These are phyloP conservation scores for Breynia disticha DNA, from an alignment of 441 rosid species.

Conservation along the genomic window DNA sequence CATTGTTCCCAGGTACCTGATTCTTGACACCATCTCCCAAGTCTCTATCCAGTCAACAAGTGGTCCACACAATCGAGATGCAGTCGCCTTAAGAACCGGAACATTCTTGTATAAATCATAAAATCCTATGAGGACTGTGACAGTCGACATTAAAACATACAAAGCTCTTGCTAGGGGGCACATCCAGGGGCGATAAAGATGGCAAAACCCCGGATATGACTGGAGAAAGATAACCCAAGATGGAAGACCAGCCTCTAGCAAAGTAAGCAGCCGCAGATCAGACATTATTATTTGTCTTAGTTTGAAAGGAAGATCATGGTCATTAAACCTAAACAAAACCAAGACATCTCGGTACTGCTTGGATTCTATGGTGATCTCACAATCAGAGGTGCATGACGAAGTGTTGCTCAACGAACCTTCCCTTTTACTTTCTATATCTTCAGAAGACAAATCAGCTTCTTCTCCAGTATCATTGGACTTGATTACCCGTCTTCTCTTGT, in stretches of 20 bases:
- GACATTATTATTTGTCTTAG: constrained; percentile 61
- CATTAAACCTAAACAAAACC: constrained; percentile 68
- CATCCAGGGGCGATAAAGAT: constrained; percentile 98
- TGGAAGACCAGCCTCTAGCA: constrained; percentile 93
- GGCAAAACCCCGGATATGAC: constrained; percentile 87
- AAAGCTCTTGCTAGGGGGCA: constrained; percentile 88
- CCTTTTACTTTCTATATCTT: constrained; percentile 42
- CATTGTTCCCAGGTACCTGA: constrained; percentile 95
- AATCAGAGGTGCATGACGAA: constrained; percentile 29
- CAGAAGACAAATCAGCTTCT: constrained; percentile 50
- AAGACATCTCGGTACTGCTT: constrained; percentile 57
- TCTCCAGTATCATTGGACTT: constrained; percentile 28
- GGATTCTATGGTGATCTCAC: constrained; percentile 40
- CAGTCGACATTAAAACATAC: constrained; percentile 60
- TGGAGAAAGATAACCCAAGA: constrained; percentile 96
- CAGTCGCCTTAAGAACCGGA: constrained; percentile 88
- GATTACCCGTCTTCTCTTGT: constrained; percentile 66
- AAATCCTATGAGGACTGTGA: constrained; percentile 87
- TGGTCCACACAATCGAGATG: constrained; percentile 77
- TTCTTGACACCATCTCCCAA: constrained; percentile 96
- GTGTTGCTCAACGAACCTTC: constrained; percentile 27
- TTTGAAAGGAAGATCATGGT: constrained; percentile 72
- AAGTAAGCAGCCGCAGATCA: constrained; percentile 69
- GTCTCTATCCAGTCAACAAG: constrained; percentile 91
- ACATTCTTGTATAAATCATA: constrained; percentile 94